Conservation (phyloP, 179 eudicot species). For the Spinacia oleracea region DNA sequence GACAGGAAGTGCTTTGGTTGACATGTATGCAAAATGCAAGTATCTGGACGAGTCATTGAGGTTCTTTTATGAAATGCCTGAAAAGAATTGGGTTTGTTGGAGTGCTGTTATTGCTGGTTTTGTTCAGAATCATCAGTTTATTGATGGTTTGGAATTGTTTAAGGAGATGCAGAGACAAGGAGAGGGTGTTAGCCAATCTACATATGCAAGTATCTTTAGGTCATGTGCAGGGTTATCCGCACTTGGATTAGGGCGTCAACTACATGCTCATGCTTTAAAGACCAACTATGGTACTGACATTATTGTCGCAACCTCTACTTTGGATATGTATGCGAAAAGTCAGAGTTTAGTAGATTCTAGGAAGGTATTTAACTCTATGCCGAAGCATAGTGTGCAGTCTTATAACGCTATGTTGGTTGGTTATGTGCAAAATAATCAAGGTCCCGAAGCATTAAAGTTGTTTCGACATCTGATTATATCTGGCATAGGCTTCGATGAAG, state of each 20-base stretch:
- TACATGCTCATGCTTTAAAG: conserved; percentile 84
- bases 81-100: conserved; percentile 89
- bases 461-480: conserved; percentile 51
- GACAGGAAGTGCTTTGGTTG: conserved; percentile 72
- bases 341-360: conserved; percentile 53
- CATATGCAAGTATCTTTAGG: conserved; percentile 83
- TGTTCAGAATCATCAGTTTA: conserved; percentile 61
- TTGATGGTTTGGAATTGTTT: conserved; percentile 59
- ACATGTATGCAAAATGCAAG: conserved; percentile 88
- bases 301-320: conserved; percentile 76
- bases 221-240: conserved; percentile 74
- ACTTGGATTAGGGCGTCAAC: conserved; percentile 58
- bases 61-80: conserved; percentile 63
- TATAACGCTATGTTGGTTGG: conserved; percentile 82
- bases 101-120: conserved; percentile 82
- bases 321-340: conserved; percentile 94
- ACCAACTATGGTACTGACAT: conserved; percentile 60
- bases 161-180: conserved; percentile 79
- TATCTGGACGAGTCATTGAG: conserved; percentile 51
- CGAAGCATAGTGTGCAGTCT: conserved; percentile 56
- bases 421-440: conserved; percentile 56
- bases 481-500: conserved; percentile 68
- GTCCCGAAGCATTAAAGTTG: conserved; percentile 57
- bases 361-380: conserved; percentile 60
- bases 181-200: conserved; percentile 76